phyloP scores from a whole-genome alignment of 805 yeast genomes.

The Yarrowia bubula region DNA sequence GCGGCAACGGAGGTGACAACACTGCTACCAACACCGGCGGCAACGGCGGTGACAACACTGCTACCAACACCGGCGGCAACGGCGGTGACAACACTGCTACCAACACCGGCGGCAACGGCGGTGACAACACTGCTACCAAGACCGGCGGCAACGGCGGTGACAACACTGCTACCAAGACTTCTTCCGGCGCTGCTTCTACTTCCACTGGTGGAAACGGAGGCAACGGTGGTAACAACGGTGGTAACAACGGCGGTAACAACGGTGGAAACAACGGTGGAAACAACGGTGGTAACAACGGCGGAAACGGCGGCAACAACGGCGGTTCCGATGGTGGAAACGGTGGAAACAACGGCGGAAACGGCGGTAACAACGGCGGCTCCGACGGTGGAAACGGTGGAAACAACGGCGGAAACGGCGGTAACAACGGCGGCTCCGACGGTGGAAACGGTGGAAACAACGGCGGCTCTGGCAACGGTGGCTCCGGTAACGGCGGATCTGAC shows the following conservation, averaged over 20 bases:
- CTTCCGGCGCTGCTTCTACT: neutral
- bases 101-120: neutral
- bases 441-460: neutral
- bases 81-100: neutral
- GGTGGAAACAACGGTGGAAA: neutral
- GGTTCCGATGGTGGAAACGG: neutral
- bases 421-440: neutral
- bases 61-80: neutral
- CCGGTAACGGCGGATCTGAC: neutral
- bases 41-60: neutral
- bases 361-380: neutral
- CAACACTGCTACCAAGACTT: neutral
- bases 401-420: neutral
- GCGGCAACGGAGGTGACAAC: neutral
- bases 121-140: neutral
- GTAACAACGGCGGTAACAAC: neutral
- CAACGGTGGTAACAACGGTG: neutral
- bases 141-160: neutral
- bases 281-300: neutral
- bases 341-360: neutral
- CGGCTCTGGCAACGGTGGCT: neutral
- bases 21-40: neutral
- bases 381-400: neutral
- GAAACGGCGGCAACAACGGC: neutral
- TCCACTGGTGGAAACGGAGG: constrained; percentile 1